A percentile compares a stretch with the other conserved stretches of the same genome.
Conservation (phyloP, 1,284 basidiomycete genomes). For the Irpex sp. region DNA sequence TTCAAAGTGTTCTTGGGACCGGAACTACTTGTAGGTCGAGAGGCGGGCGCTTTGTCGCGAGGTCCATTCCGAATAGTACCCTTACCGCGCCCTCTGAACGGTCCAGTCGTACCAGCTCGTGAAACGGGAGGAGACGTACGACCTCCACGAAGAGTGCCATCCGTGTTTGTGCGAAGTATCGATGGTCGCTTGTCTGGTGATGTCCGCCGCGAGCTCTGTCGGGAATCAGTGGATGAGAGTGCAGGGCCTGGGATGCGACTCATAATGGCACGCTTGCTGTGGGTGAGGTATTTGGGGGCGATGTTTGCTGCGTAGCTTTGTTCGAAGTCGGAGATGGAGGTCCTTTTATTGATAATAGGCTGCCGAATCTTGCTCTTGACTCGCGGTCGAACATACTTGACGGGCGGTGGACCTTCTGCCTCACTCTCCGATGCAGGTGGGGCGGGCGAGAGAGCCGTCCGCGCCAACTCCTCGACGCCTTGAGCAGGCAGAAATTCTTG, state of each 20-base stretch:
- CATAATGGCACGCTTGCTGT: constrained; percentile 38
- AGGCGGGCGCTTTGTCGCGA: constrained; percentile 47
- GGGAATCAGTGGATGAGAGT: constrained; percentile 49
- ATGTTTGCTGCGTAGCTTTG: constrained; percentile 88
- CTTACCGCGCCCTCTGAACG: constrained; percentile 32
- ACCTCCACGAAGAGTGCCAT: constrained; percentile 35
- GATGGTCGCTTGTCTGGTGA: constrained; percentile 68
- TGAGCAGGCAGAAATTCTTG: constrained; percentile 72
- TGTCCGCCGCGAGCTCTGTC: constrained; percentile 55
- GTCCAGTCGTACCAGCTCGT: constrained; percentile 15
- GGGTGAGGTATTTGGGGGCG: constrained; percentile 63
- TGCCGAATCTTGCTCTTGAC: constrained; percentile 46
- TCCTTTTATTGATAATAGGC: constrained; percentile 43
- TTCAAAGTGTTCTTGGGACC: constrained; percentile 50
- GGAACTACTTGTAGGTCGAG: constrained; percentile 39
- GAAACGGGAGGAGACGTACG: constrained; percentile 40
- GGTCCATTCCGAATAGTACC: constrained; percentile 32
- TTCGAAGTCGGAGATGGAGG: constrained; percentile 82
- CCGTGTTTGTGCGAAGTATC: constrained; percentile 26
- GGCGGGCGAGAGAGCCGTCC: constrained; percentile 60
- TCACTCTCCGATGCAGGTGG: constrained; percentile 66
- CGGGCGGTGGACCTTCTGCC: constrained; percentile 45
- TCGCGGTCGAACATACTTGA: constrained; percentile 28
- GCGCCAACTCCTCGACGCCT: constrained; percentile 65
- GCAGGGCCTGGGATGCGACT: constrained; percentile 55